Evolutionary conservation across 2,329 filamentous ascomycete genomes (phyloP).

Genomic region (Colletotrichum echinochloae): DNA sequence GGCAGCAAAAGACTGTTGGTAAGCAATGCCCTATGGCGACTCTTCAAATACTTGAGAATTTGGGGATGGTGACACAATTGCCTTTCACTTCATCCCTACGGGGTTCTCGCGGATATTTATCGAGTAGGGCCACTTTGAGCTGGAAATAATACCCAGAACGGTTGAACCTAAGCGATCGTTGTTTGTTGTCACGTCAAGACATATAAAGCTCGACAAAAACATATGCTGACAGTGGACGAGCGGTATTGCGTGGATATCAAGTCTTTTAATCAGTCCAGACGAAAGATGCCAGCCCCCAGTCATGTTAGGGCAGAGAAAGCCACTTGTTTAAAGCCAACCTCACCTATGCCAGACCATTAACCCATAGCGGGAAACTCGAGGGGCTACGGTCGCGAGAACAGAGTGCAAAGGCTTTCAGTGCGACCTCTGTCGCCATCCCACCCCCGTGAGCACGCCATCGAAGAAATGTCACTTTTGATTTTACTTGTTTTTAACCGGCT

Average conservation of each 20-base stretch:
- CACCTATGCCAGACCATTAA: no score
- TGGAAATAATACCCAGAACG: neutral
- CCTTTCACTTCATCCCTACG: neutral
- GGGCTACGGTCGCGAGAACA: no score
- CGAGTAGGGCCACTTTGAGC: neutral
- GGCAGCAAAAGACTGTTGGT: no score
- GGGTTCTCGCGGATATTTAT: neutral
- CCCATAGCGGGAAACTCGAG: conserved; percentile 4
- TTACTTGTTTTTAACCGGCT: neutral
- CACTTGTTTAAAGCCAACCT: conserved; percentile 6
- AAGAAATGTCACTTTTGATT: conserved; percentile 13
- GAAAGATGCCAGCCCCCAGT: no score
- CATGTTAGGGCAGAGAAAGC: neutral
- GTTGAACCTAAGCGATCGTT: neutral
- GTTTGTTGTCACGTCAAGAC: neutral
- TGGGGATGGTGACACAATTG: neutral
- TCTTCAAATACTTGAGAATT: no score
- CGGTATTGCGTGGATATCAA: no score
- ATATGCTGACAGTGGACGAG: no score
- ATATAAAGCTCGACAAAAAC: no score
- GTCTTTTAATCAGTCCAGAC: no score
- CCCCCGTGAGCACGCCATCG: conserved; percentile 37
- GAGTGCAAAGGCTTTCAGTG: neutral
- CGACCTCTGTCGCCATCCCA: conserved; percentile 31
- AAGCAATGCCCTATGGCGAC: no score